A percentile compares a stretch with the other conserved stretches of the same genome.
Evolutionary conservation across 1,139 yeast genomes (phyloP).

Genomic region (Saccharomyces hybrid): DNA sequence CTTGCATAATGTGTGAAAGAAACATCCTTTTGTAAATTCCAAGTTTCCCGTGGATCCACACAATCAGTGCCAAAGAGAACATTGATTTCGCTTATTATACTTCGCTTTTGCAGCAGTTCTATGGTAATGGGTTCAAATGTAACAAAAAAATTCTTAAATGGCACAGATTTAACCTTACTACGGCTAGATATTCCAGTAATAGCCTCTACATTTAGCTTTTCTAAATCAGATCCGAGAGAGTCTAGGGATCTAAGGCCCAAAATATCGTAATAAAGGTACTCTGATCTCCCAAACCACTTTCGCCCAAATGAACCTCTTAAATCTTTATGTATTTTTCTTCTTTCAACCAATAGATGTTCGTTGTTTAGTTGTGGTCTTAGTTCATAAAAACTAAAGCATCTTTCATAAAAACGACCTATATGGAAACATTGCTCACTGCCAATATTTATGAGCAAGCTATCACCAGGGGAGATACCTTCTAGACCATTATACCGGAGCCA

Average conservation of each 20-base stretch:
- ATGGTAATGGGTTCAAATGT: background rate
- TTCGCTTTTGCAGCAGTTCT: background rate
- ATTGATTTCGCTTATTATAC: conserved; percentile 39
- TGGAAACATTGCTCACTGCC: conserved; percentile 20
- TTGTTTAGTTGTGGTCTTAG: background rate
- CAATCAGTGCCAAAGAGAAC: conserved; percentile 66
- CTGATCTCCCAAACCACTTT: conserved; percentile 20
- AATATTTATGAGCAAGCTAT: conserved; percentile 13
- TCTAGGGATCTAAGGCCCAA: conserved; percentile 4
- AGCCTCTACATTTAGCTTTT: background rate
- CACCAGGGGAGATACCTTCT: conserved; percentile 1
- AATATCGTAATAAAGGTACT: conserved; percentile 20
- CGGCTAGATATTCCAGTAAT: background rate
- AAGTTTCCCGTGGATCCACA: conserved; percentile 67
- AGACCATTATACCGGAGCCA: conserved; percentile 1
- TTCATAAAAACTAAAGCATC: background rate
- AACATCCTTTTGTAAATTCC: conserved; percentile 41
- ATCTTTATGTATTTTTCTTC: conserved; percentile 17
- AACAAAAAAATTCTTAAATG: background rate
- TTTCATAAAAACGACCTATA: conserved; percentile 8
- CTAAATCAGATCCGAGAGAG: background rate
- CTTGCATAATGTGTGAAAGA: conserved; percentile 19
- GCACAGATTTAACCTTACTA: background rate
- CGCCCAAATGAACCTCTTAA: conserved; percentile 15
- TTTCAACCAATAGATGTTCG: background rate